phyloP scores from a whole-genome alignment of 305 asterid genomes.

The Petunia hybrid region DNA sequence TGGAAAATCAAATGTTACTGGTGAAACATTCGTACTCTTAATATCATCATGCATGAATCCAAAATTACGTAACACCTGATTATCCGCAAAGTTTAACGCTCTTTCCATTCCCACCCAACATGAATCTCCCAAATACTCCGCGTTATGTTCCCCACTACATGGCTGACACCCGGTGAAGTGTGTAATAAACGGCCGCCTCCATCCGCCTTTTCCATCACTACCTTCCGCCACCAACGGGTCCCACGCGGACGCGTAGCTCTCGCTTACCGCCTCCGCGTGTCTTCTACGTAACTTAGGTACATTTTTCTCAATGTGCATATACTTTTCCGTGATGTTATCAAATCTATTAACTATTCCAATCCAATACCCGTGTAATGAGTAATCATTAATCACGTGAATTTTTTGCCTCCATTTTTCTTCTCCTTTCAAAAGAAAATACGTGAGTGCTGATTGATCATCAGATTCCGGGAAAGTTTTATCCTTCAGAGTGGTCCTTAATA shows the following conservation, averaged over 20 bases:
- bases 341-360: slow-evolving; percentile 50
- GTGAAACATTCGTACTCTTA: slow-evolving; percentile 47
- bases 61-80: slow-evolving; percentile 70
- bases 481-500: slow-evolving; percentile 48
- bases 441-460: slow-evolving; percentile 77
- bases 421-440: slow-evolving; percentile 59
- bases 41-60: slow-evolving; percentile 66
- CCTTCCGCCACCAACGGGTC: slow-evolving; percentile 45
- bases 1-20: slow-evolving; percentile 57
- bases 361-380: slow-evolving; percentile 72
- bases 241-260: slow-evolving; percentile 47
- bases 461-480: slow-evolving; percentile 58
- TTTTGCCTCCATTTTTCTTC: slow-evolving; percentile 55
- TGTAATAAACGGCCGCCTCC: slow-evolving; percentile 80
- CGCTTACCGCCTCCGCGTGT: slow-evolving; percentile 63
- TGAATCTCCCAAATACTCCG: slow-evolving; percentile 59
- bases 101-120: slow-evolving; percentile 77
- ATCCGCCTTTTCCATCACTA: slow-evolving; percentile 37
- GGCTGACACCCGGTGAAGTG: slow-evolving; percentile 93
- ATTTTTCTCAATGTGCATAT: slow-evolving; percentile 46
- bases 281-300: slow-evolving; percentile 48
- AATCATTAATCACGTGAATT: slow-evolving; percentile 67
- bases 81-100: slow-evolving; percentile 84
- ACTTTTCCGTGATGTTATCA: slow-evolving; percentile 39
- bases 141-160: slow-evolving; percentile 75